phyloP scores from a whole-genome alignment of 192 early-diverging fungal species.

The Podila verticillata region DNA sequence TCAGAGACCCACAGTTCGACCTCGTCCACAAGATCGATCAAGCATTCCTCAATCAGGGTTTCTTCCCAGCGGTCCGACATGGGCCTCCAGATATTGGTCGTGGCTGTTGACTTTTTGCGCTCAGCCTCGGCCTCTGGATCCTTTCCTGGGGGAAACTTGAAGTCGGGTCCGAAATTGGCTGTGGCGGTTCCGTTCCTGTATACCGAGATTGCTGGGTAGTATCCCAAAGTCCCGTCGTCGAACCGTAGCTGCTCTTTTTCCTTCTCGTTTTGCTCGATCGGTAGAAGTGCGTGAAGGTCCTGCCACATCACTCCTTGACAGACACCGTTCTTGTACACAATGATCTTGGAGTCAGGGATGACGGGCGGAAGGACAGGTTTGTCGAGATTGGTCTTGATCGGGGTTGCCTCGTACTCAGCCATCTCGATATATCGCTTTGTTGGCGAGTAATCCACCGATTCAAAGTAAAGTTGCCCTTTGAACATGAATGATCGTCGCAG shows the following conservation, averaged over 20 bases:
- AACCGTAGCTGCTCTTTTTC: conserved; percentile 56
- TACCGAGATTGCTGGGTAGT: conserved; percentile 71
- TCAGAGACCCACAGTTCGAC: conserved; percentile 59
- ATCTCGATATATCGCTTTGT: conserved; percentile 57
- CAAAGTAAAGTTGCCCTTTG: conserved; percentile 64
- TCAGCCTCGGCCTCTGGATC: conserved; percentile 53
- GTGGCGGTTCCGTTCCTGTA: conserved; percentile 69
- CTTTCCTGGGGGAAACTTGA: conserved; percentile 61
- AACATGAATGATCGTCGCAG: conserved; percentile 61
- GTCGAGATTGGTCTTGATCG: conserved; percentile 43
- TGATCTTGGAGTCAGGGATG: conserved; percentile 66
- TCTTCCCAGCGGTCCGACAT: conserved; percentile 67
- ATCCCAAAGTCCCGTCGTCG: conserved; percentile 72
- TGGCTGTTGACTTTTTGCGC: background rate
- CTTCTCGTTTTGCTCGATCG: conserved; percentile 49
- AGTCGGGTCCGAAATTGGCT: conserved; percentile 72
- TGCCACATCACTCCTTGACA: conserved; percentile 66
- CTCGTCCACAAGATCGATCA: conserved; percentile 73
- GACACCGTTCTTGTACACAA: conserved; percentile 71
- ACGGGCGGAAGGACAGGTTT: conserved; percentile 39
- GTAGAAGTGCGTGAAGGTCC: conserved; percentile 59
- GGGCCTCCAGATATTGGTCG: conserved; percentile 56
- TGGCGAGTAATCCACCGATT: conserved; percentile 63
- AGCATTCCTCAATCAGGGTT: conserved; percentile 63
- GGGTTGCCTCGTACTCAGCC: conserved; percentile 58